Evolutionary conservation across 83 land plant species (phyloP), one percentile per base, ranked within the genome.

Genomic region (Thuja plicata): DNA sequence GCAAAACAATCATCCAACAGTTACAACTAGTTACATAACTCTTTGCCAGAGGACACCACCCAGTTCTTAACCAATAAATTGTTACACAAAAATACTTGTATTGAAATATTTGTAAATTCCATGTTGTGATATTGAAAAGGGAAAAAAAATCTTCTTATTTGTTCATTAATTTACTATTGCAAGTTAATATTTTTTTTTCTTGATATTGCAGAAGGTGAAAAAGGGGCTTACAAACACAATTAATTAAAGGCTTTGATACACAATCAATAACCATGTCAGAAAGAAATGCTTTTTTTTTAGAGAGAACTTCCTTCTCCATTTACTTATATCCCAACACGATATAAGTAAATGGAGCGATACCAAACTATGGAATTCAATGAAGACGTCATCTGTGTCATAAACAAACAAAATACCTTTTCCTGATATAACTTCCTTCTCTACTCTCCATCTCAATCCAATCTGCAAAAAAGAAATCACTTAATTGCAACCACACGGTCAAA

Each of bases 401-500:
- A 83, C 46, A 83, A 17, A 38, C 85, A 45, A 52, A 13, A 27
- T 46, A 83, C 85, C 85, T 83, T 83, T 83, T 83, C 85, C 85
- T 41, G 43, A 41, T 38, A 46, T 83, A 46, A 83, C 85, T 46
- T 83, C 85, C 85, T 83, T 83, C 34, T 83, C 85, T 83, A 83
- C 54, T 45, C 85, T 83, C 85, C 85, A 83, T 46, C 85, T 83
- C 48, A 83, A 41, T 83, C 85, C 85, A 83, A 83, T 83, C 85
- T 83, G 85, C n/a, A 17, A 83, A 45, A 83, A 83, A 21, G 70
- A 66, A 66, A 66, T 66, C n/a, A 7, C 71, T 66, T 66, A 66
- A 66, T 66, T 24, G 71, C 71, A 66, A 66, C 8, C 27, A 30
- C 71, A 24, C 9, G 27, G 71, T 66, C 71, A 66, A 66, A 66